A percentile compares a stretch with the other conserved stretches of the same genome.
These are phyloP conservation scores for Vigna reflexopilosa DNA, from an alignment of 306 rosid genomes.

Conservation along the genomic window DNA sequence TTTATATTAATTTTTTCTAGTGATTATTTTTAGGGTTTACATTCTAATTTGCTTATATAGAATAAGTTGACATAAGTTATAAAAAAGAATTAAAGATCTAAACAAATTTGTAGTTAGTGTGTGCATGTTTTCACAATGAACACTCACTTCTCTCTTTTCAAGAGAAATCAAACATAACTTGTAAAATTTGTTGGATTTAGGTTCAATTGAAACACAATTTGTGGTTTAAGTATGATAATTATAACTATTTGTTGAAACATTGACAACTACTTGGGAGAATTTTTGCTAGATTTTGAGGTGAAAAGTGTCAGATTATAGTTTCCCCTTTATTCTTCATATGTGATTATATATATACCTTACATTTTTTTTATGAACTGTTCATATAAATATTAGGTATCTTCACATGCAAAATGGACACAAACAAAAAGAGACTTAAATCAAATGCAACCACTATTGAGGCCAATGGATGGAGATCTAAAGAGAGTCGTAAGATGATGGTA, in stretches of 20 bases:
- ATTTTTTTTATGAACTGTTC: neutral
- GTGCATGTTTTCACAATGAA: too few species aligned
- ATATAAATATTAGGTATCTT: constrained; percentile 18
- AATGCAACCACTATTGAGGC: neutral
- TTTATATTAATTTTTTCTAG: neutral
- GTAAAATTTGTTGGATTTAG: too few species aligned
- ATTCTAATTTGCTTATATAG: neutral
- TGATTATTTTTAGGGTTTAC: neutral
- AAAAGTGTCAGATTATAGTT: neutral
- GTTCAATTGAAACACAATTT: too few species aligned
- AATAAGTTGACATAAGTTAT: neutral
- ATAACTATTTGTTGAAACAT: too few species aligned
- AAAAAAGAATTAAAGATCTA: neutral
- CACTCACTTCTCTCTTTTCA: too few species aligned
- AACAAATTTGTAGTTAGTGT: neutral
- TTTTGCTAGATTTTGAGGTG: too few species aligned
- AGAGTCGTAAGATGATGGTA: neutral
- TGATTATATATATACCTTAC: neutral
- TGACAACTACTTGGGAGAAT: too few species aligned
- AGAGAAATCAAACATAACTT: too few species aligned
- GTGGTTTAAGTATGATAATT: too few species aligned
- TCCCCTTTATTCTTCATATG: neutral
- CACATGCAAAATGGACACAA: constrained; percentile 6
- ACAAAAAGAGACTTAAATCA: neutral
- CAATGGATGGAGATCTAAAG: constrained; percentile 29